A percentile compares a stretch with the other conserved stretches of the same genome.
phyloP scores from a whole-genome alignment of 116 monocot species.

The Iris pallida region DNA sequence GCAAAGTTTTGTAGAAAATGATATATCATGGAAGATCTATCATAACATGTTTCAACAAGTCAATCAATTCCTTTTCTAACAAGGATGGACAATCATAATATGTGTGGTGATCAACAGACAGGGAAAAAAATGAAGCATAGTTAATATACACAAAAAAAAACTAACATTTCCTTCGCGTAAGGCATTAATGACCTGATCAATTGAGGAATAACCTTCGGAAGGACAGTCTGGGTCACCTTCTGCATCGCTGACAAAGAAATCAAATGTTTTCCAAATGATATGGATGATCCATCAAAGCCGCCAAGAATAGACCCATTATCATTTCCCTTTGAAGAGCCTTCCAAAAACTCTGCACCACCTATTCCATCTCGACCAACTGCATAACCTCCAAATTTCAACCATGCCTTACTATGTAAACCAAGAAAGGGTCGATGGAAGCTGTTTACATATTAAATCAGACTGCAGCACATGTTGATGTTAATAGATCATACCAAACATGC shows the following conservation, averaged over 20 bases:
- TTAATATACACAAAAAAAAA: too few relatives aligned
- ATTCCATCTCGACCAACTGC: slow-evolving; percentile 25
- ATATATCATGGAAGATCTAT: too few relatives aligned
- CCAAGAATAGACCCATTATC: slow-evolving; percentile 38
- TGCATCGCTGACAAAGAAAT: slow-evolving; percentile 79
- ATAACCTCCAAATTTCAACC: slow-evolving; percentile 33
- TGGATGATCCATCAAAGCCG: slow-evolving; percentile 12
- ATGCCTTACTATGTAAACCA: slow-evolving; percentile 20
- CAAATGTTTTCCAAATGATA: slow-evolving; percentile 53
- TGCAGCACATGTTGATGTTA: too few relatives aligned
- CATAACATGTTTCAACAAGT: too few relatives aligned
- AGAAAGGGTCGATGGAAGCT: slow-evolving; percentile 28
- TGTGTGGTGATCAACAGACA: too few relatives aligned
- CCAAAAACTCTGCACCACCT: slow-evolving; percentile 22
- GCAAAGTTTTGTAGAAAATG: too few relatives aligned
- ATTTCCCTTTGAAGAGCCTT: slow-evolving; percentile 25
- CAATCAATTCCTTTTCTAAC: too few relatives aligned
- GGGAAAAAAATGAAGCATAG: too few relatives aligned
- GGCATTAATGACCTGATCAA: slow-evolving; percentile 51
- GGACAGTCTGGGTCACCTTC: slow-evolving; percentile 82
- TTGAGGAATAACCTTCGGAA: slow-evolving; percentile 64
- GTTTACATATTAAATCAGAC: slow-evolving; percentile 13
- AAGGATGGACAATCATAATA: too few relatives aligned
- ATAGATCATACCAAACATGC: too few relatives aligned
- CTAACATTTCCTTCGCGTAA: slow-evolving; percentile 62